phyloP scores from a whole-genome alignment of 2,329 filamentous ascomycete genomes.

The Colletotrichum cereale region DNA sequence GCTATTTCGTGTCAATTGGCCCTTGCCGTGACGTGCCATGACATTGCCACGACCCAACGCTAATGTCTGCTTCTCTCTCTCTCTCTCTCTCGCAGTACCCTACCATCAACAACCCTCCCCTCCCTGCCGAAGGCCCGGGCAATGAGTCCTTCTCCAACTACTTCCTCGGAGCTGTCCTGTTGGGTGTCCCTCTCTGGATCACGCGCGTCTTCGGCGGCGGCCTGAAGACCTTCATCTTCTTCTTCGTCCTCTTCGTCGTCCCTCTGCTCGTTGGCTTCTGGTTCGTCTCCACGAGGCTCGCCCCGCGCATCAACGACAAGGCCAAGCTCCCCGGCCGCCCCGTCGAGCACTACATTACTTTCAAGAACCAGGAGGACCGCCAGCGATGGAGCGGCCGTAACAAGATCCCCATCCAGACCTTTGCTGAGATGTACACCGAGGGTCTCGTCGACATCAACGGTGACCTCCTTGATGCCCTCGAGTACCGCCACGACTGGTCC shows the following conservation, averaged over 20 bases:
- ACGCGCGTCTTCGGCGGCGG: slow-evolving; percentile 88
- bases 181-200: slow-evolving; percentile 81
- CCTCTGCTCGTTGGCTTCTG: slow-evolving; percentile 88
- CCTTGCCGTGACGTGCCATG: background rate
- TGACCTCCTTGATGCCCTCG: slow-evolving; percentile 87
- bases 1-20: slow-evolving; percentile 11
- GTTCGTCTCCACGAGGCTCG: slow-evolving; percentile 82
- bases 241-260: slow-evolving; percentile 81
- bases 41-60: background rate
- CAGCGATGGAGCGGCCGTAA: slow-evolving; percentile 80
- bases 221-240: slow-evolving; percentile 88
- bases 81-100: slow-evolving; percentile 72
- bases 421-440: slow-evolving; percentile 98
- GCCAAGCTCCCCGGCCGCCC: slow-evolving; percentile 86
- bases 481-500: slow-evolving; percentile 97
- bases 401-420: slow-evolving; percentile 92
- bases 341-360: slow-evolving; percentile 90
- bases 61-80: slow-evolving; percentile 4
- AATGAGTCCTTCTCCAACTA: slow-evolving; percentile 89
- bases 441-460: slow-evolving; percentile 96
- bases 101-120: slow-evolving; percentile 91
- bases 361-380: slow-evolving; percentile 74
- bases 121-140: slow-evolving; percentile 89
- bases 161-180: slow-evolving; percentile 77
- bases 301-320: slow-evolving; percentile 93